Evolutionary conservation across 257 asterid species (phyloP).

Genomic region (Solanum medicagineum): DNA sequence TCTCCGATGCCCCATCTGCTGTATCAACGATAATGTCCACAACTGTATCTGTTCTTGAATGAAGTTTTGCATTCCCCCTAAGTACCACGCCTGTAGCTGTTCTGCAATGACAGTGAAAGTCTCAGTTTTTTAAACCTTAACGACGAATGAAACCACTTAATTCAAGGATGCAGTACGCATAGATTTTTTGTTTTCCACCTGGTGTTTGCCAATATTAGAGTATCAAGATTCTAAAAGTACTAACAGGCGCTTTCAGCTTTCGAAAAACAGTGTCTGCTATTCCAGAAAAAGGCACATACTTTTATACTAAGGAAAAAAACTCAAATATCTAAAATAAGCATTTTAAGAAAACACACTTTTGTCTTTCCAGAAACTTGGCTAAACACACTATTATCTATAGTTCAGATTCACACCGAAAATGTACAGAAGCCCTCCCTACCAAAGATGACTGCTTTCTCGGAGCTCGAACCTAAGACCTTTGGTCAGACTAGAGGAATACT

Average conservation of each 20-base stretch:
- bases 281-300: background rate
- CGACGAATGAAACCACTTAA: background rate
- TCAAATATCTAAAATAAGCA: too few species aligned
- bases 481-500: background rate
- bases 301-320: too few species aligned
- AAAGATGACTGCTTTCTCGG: background rate
- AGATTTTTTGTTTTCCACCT: background rate
- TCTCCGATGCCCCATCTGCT: slow-evolving; percentile 60
- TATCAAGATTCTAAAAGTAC: background rate
- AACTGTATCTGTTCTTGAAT: slow-evolving; percentile 43
- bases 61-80: slow-evolving; percentile 62
- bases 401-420: too few species aligned
- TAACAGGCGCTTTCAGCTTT: background rate
- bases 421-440: background rate
- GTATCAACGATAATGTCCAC: slow-evolving; percentile 60
- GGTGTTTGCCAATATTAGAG: background rate
- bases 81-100: slow-evolving; percentile 55
- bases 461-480: background rate
- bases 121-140: background rate
- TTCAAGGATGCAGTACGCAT: background rate
- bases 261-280: background rate
- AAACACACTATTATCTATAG: too few species aligned
- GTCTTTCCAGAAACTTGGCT: too few species aligned
- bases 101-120: slow-evolving; percentile 17
- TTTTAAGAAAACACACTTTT: too few species aligned